Base-by-base conservation (phyloP, 2,329 filamentous ascomycete genomes). In the Teratosphaeria nubilosa region DNA sequence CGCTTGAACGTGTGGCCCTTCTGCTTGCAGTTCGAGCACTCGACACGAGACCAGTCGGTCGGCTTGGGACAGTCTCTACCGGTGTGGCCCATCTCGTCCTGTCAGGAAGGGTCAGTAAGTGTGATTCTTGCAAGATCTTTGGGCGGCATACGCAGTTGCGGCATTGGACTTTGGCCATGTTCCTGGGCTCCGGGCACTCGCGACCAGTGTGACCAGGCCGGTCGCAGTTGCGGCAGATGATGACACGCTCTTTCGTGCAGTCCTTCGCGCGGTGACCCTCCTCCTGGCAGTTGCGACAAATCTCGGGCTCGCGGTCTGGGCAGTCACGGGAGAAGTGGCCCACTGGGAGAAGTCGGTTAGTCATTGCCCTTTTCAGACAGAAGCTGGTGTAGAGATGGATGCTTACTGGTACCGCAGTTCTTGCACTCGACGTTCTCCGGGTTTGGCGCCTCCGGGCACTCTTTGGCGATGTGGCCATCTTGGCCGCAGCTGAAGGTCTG, bases 101-200 rank as follows among this genome's bases (percentile, higher is more conserved):
- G 41, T 16, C 16, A 48, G 9, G 41, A 41, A n/a, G 2, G 22
- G n/a, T 48, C 41, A 48, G 41, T 48, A 22, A 22, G 20, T 24
- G 41, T 11, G 6, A 48, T 48, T 16, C 41, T 48, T 48, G 16
- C 16, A 10, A 10, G 16, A 48, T 20, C 9, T 10, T 22, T 20
- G 5, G 7, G 9, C 20, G n/a, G 20, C 41, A n/a, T 22, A 48
- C 41, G 61, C 78, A 80, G 68, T 77, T 77, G 58, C 69, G 24
- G 54, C 78, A 77, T 76, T 68, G 78, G 69, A 74, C 73, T 66
- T 75, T 75, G 56, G 66, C 63, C 77, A 76, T 69, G 59, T 82
- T 80, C 58, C 78, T 78, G 16, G 80, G 84, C 69, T 84, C 75
- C 30, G 86, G 84, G 67, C 85, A 88, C 66, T 87, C 84, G 48